phyloP scores from a whole-genome alignment of 257 asterid genomes.

The Capsicum rhomboideum region DNA sequence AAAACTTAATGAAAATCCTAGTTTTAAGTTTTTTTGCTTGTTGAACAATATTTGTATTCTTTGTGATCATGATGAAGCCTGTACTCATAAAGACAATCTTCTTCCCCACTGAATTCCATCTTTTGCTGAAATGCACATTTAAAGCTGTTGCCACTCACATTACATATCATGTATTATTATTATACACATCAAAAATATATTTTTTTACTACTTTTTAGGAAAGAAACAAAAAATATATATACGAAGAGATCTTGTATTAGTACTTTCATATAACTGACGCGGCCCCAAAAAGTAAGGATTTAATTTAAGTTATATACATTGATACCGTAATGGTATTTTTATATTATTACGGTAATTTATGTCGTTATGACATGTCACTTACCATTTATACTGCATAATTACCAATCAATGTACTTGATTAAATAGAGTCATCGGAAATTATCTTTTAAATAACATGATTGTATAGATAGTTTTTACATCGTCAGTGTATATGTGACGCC shows the following conservation, averaged over 20 bases:
- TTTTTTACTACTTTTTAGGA: not conserved
- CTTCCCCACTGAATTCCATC: constrained; percentile 2
- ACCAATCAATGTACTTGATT: too few species aligned
- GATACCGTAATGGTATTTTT: too few species aligned
- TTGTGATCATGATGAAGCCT: not conserved
- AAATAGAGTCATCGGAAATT: too few species aligned
- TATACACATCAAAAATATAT: not conserved
- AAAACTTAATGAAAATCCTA: not conserved
- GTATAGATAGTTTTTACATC: too few species aligned
- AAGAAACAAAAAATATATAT: not conserved
- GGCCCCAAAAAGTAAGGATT: too few species aligned
- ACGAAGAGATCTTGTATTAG: not conserved
- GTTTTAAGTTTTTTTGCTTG: not conserved
- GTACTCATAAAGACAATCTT: constrained; percentile 4
- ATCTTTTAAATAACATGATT: too few species aligned
- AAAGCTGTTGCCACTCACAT: constrained; percentile 1
- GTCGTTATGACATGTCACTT: too few species aligned
- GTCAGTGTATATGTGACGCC: too few species aligned
- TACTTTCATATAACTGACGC: not conserved
- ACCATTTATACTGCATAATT: too few species aligned
- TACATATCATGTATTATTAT: not conserved
- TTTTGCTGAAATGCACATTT: not conserved
- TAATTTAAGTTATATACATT: not conserved
- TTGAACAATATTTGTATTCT: constrained; percentile 1
- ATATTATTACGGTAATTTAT: too few species aligned